These are phyloP conservation scores for Fusarium chuoi DNA, from an alignment of 2,329 filamentous ascomycete genomes.

Conservation along the genomic window DNA sequence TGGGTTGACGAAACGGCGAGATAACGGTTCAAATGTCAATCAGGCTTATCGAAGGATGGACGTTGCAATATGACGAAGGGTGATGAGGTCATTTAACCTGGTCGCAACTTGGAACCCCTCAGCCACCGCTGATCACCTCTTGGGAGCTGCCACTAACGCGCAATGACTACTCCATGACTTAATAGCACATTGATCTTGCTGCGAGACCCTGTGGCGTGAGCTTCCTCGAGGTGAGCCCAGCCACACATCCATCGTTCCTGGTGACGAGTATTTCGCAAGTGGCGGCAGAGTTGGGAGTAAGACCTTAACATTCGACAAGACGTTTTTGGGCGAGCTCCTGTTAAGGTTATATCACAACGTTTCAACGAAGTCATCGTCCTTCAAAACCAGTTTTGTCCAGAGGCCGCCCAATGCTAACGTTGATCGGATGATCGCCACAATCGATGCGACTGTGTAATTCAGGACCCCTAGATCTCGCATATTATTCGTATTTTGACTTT, in stretches of 20 bases:
- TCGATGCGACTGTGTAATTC: neutral
- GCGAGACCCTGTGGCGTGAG: conserved; percentile 7
- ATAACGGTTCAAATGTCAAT: conserved; percentile 8
- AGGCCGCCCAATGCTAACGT: neutral
- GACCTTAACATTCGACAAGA: neutral
- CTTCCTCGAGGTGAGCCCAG: neutral
- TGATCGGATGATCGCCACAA: neutral
- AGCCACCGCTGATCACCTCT: conserved; percentile 24
- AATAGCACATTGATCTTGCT: neutral
- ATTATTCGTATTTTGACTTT: neutral
- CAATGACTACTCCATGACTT: conserved; percentile 30
- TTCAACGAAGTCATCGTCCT: neutral
- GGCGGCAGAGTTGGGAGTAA: neutral
- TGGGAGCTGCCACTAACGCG: conserved; percentile 29
- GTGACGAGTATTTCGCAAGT: conserved; percentile 2
- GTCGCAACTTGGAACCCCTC: conserved; percentile 19
- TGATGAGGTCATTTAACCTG: conserved; percentile 26
- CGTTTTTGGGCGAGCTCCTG: rapidly evolving
- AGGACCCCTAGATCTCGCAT: neutral
- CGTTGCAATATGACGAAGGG: conserved; percentile 17
- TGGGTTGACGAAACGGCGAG: neutral
- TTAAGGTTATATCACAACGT: neutral
- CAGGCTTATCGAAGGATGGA: conserved; percentile 15
- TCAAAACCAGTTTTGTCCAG: neutral
- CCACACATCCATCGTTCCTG: neutral